A percentile compares a stretch with the other conserved stretches of the same genome.
Conservation (phyloP, 1,284 basidiomycete species). For the Microbotryum lychnidis-dioicae region DNA sequence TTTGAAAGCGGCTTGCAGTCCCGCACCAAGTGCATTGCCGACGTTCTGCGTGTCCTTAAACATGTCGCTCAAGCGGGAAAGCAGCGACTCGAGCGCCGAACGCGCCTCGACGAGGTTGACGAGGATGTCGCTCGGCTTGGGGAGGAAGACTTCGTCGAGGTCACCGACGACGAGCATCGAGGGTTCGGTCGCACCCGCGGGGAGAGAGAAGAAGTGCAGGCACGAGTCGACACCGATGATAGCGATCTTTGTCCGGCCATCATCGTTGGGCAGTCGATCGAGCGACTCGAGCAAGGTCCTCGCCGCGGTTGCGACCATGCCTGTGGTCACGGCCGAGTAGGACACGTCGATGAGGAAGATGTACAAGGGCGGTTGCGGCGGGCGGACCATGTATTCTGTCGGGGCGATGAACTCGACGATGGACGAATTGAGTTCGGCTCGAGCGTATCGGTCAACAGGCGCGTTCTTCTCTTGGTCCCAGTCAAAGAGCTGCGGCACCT, state of each 20-base stretch:
- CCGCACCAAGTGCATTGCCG: constrained; percentile 92
- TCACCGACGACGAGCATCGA: constrained; percentile 97
- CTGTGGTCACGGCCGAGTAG: constrained; percentile 80
- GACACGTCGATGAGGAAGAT: constrained; percentile 96
- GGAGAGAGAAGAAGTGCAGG: constrained; percentile 92
- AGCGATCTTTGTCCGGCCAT: constrained; percentile 82
- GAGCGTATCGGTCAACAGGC: constrained; percentile 88
- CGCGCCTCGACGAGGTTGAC: constrained; percentile 86
- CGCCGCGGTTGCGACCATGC: constrained; percentile 96
- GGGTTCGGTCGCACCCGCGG: constrained; percentile 69
- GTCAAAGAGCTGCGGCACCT: constrained; percentile 97
- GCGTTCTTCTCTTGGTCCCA: constrained; percentile 93
- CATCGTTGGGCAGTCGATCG: constrained; percentile 91
- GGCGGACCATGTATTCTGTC: constrained; percentile 97
- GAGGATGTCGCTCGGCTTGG: constrained; percentile 89
- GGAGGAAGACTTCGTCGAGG: constrained; percentile 92
- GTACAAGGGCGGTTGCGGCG: constrained; percentile 94
- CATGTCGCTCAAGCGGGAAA: constrained; percentile 84
- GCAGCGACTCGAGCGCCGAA: constrained; percentile 68
- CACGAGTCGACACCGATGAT: constrained; percentile 89
- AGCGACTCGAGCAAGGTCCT: constrained; percentile 90
- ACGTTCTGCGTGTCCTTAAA: constrained; percentile 87
- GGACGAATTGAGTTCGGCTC: constrained; percentile 85
- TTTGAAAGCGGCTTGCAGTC: constrained; percentile 91
- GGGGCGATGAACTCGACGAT: constrained; percentile 96